Conservation (phyloP, 768 basidiomycete genomes). For the Goffeauzyma gilvescens region DNA sequence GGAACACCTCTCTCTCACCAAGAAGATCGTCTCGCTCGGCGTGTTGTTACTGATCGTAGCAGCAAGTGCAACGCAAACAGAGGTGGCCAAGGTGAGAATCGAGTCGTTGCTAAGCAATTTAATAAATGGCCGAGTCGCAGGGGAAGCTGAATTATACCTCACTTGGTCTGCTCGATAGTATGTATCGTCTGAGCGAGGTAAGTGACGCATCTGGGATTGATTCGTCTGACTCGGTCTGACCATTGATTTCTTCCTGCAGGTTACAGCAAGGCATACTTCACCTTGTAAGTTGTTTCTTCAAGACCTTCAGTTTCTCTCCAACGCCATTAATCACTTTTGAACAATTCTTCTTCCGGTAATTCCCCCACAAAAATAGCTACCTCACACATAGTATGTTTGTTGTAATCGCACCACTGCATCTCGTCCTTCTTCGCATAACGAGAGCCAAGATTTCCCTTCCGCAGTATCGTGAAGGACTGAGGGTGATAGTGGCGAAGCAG, state of each 20-base stretch:
- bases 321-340: background rate
- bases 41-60: slow-evolving; percentile 23
- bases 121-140: background rate
- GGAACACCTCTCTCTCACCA: slow-evolving; percentile 1
- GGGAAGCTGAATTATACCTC: background rate
- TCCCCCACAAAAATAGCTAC: too few relatives aligned
- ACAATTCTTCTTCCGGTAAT: slow-evolving; percentile 5
- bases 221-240: slow-evolving; percentile 48
- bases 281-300: slow-evolving; percentile 71
- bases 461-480: too few relatives aligned
- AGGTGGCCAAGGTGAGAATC: slow-evolving; percentile 20
- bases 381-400: slow-evolving; percentile 63
- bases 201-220: background rate
- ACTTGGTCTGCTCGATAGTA: background rate
- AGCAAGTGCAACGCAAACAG: slow-evolving; percentile 25
- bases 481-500: too few relatives aligned
- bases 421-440: slow-evolving; percentile 42
- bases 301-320: background rate
- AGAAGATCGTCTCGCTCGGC: slow-evolving; percentile 17
- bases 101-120: background rate
- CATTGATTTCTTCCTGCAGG: slow-evolving; percentile 33
- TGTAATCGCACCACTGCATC: slow-evolving; percentile 64
- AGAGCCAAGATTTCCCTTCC: slow-evolving; percentile 39
- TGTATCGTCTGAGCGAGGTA: slow-evolving; percentile 7
- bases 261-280: slow-evolving; percentile 73